Evolutionary conservation across 2,329 filamentous ascomycete species (phyloP).

Genomic region (Alternaria consortialis): DNA sequence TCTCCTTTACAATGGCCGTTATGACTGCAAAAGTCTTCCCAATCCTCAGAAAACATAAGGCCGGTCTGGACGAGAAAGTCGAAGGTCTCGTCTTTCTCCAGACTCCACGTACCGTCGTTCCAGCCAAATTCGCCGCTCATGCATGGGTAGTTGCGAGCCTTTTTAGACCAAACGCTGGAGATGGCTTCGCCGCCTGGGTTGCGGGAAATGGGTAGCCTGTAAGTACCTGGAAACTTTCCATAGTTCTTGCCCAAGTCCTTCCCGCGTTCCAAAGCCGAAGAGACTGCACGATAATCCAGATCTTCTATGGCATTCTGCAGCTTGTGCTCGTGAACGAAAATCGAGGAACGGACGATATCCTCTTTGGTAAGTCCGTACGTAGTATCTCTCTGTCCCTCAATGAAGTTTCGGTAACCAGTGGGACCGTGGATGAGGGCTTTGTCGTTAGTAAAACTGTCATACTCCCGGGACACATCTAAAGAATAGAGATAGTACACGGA

Average conservation of each 20-base stretch:
- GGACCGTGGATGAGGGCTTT: conserved; percentile 7
- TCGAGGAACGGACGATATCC: conserved; percentile 14
- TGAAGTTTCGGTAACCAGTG: conserved; percentile 6
- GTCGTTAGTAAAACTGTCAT: not conserved
- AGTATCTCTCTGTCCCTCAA: not conserved
- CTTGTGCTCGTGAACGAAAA: conserved; percentile 4
- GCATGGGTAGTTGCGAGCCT: conserved; percentile 25
- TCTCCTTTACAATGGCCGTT: conserved; percentile 7
- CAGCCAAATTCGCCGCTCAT: conserved; percentile 29
- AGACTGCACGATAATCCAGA: not conserved
- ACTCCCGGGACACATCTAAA: not conserved
- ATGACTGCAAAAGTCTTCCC: conserved; percentile 16
- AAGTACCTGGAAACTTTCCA: conserved; percentile 6
- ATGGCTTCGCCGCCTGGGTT: conserved; percentile 27
- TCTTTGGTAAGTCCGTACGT: conserved; percentile 35
- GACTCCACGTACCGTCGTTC: conserved; percentile 5
- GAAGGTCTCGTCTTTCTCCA: conserved; percentile 10
- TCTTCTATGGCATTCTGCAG: not conserved
- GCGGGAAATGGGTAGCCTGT: conserved; percentile 18
- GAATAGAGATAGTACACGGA: not conserved
- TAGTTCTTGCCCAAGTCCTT: not conserved
- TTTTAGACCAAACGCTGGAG: conserved; percentile 11
- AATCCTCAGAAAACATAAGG: conserved; percentile 17
- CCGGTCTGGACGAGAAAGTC: conserved; percentile 9
- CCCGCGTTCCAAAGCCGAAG: not conserved